Evolutionary conservation across 1,284 basidiomycete species (phyloP).

Genomic region (Porogramme epimiltina): DNA sequence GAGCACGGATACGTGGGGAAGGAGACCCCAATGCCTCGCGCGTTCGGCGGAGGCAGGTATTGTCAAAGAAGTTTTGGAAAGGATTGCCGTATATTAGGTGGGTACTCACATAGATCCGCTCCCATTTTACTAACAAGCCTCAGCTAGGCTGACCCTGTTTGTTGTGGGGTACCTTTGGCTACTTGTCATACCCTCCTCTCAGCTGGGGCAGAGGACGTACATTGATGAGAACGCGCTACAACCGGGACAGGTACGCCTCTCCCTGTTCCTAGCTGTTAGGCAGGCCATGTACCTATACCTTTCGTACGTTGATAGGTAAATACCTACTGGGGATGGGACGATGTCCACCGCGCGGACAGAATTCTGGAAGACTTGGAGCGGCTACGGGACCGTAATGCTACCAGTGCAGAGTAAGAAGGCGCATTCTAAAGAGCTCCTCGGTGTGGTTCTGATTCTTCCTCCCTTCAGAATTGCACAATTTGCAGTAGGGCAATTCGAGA

Average conservation of each 20-base stretch:
- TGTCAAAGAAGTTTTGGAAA: constrained; percentile 27
- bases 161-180: constrained; percentile 76
- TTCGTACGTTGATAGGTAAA: constrained; percentile 59
- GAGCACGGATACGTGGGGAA: constrained; percentile 12
- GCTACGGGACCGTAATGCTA: constrained; percentile 64
- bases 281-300: background rate
- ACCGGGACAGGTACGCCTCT: constrained; percentile 72
- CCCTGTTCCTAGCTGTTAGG: background rate
- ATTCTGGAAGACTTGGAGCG: constrained; percentile 73
- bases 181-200: constrained; percentile 63
- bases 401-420: constrained; percentile 67
- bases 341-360: constrained; percentile 82
- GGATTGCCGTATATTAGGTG: constrained; percentile 16
- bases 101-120: background rate
- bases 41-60: constrained; percentile 40
- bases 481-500: constrained; percentile 53
- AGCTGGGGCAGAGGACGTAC: constrained; percentile 71
- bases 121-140: background rate
- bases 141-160: constrained; percentile 55
- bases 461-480: constrained; percentile 54
- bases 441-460: background rate
- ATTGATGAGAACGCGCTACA: constrained; percentile 94
- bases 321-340: constrained; percentile 86
- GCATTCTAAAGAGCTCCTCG: background rate
- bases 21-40: constrained; percentile 37